Base-by-base conservation (phyloP, 2,329 filamentous ascomycete genomes). In the Xylariaceae sp. region DNA sequence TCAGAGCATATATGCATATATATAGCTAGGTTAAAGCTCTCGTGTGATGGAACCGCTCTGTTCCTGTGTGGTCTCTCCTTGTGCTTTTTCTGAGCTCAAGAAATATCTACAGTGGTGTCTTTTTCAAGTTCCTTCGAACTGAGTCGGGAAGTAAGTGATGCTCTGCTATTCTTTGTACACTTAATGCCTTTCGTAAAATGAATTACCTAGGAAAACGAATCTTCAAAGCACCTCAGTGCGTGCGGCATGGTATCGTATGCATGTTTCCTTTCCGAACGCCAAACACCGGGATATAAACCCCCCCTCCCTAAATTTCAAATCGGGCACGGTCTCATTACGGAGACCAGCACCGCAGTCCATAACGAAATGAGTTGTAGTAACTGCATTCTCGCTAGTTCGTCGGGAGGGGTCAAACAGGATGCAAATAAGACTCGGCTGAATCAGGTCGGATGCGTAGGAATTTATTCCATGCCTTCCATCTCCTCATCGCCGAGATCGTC, bases 401-500 rank as follows among this genome's bases (percentile, higher is more conserved):
- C 19, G 19, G 19, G 19, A 19, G 19, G 19, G 19, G 19, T 19
- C 1, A 34, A 8, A 37, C 39, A 32, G 6, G 26, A 40, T 31
- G 9, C 11, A 40, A 40, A n/a, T n/a, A 31, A 45, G n/a, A 42
- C 30, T 7, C 12, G 30, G 12, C 19, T 9, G 29, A 12, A 42
- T n/a, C 11, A 32, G 30, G 12, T 34, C 29, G 29, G 29, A 6
- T 26, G 6, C 4, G 12, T 37, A 32, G 46, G 51, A 31, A 48
- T 26, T 59, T 53, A 63, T 49, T 66, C 69, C 65, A 65, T 65
- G 4, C 58, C 78, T 29, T 76, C 80, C 74, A 81, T 79, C 49
- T 83, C 81, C 66, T 83, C 67, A 50, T 69, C 67, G 2, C 74
- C 80, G 46, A 82, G 73, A 61, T 83, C 80, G 50, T 68, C 65